Base-by-base conservation (phyloP, 192 early-diverging fungal genomes). In the Coemansia sp. region DNA sequence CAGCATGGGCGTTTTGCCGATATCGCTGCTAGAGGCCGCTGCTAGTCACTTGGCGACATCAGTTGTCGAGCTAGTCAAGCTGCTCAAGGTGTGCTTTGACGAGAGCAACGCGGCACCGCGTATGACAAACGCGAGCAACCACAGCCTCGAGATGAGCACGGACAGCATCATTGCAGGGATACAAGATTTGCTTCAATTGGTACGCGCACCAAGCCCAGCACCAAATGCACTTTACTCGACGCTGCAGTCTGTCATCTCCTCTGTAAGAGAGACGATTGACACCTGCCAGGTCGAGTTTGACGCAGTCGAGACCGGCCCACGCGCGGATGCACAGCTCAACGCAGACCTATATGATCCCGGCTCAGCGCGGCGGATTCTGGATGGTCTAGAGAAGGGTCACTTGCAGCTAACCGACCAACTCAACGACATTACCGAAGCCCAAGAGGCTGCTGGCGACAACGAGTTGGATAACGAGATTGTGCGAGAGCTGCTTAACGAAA, bases 11-110 rank as follows among this genome's bases (percentile, higher is more conserved):
- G 84, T 87, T 23, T 75, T 85, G 27, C 87, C 92, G 1, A 72
- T 93, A 48, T 89, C 86, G 36, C 80, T 91, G n/a, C 70, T 97
- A 46, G 94, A 97, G 77, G 84, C 85, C 8, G 89, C 95, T 3
- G 94, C 92, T 14, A 88, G 89, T 55, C 87, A 91, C 50, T 72
- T 97, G 61, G 93, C 93, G 7, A 88, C 86, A 0, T 86, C 91
- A 0, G 88, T 98, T 34, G 92, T 94, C 7, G 92, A 91, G 38
- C 77, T 98, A 50, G 92, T 94, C 21, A 84, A 84, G 68, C 63
- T 78, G 57, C 70, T 84, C 5, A 78, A 78, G 63, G 81, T 84
- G 27, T 77, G 81, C 69, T 74, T 63, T 48, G 74, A 76, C 64
- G 81, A 84, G 51, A 74, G 60, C 69, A 73, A 75, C 32, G 81